Conservation (phyloP, 1,284 basidiomycete species). For the Boletus mariae region DNA sequence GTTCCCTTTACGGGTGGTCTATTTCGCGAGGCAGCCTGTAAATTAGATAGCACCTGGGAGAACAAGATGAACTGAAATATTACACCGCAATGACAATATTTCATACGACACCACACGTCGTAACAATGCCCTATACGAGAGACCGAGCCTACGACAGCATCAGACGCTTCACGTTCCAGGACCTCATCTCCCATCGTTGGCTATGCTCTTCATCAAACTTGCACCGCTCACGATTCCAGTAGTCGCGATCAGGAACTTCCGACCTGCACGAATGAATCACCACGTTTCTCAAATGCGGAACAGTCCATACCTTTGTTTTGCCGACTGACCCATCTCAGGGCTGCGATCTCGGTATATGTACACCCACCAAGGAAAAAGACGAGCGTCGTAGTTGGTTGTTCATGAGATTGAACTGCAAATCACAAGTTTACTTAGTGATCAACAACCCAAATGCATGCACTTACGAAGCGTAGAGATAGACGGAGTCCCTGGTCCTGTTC, state of each 20-base stretch:
- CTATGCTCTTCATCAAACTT: slow-evolving; percentile 66
- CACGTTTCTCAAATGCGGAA: slow-evolving; percentile 4
- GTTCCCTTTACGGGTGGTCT: neutral
- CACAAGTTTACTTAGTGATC: slow-evolving; percentile 4
- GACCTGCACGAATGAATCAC: slow-evolving; percentile 45
- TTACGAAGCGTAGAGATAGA: slow-evolving; percentile 43
- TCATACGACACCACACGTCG: slow-evolving; percentile 12
- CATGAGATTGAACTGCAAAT: slow-evolving; percentile 43
- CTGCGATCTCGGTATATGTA: slow-evolving; percentile 95
- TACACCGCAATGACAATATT: slow-evolving; percentile 10
- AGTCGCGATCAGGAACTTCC: slow-evolving; percentile 83
- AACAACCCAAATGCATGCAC: slow-evolving; percentile 21
- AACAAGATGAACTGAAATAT: slow-evolving; percentile 15
- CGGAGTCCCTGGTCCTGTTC: slow-evolving; percentile 29
- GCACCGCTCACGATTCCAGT: slow-evolving; percentile 83
- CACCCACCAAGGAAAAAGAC: slow-evolving; percentile 99
- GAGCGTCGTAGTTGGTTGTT: slow-evolving; percentile 69
- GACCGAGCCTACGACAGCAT: slow-evolving; percentile 9
- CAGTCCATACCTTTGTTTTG: slow-evolving; percentile 67
- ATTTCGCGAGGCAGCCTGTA: slow-evolving; percentile 10
- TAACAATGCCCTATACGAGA: slow-evolving; percentile 3
- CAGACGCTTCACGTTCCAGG: slow-evolving; percentile 17
- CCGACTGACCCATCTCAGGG: slow-evolving; percentile 84
- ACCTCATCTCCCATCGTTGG: slow-evolving; percentile 39
- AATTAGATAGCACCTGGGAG: slow-evolving; percentile 9